Evolutionary conservation across 1,139 yeast species (phyloP), one percentile per base, ranked within the genome.

Genomic region (Arxiozyma heterogenica): DNA sequence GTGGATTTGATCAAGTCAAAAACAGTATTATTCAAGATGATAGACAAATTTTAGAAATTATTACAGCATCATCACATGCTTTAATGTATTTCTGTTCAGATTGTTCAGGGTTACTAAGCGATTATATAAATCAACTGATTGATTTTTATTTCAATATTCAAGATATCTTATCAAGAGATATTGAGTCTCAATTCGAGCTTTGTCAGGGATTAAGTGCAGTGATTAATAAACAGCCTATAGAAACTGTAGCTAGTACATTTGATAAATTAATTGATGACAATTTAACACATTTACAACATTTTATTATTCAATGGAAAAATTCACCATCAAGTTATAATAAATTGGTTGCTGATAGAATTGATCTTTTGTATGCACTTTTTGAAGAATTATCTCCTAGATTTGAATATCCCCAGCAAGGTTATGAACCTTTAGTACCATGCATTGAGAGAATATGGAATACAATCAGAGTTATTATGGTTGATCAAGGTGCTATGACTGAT

Each of bases 41-140:
- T 9, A 47, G 49, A 25, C 47, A 52, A 23, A 49, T 23, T 15
- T 46, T 52, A n/a, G 88, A 86, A 39, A 85, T 88, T 42, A 75
- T 84, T 41, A 80, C 84, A 51, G 97, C 98, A 0, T 90, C 98
- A 0, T 86, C 97, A 0, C 93, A 88, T 69, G 95, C 99, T 0
- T 77, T 94, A 63, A 89, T 89, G 91, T 91, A 83, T 66, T 88
- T 94, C 65, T 91, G 98, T 72, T 87, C 87, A 64, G 98, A 94
- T 70, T 94, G 98, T 65, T 79, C 95, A 0, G 65, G 71, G 18
- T 74, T 83, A 21, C 74, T 94, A 60, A 81, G 84, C 39, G 78
- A 80, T 53, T 87, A 81, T 66, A 74, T 90, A 62, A 91, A 84
- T 54, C 96, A 89, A 67, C 74, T 94, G 54, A 83, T 84, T 62